Conservation (phyloP, 75 land plant species). For the Azolla pinnata region DNA sequence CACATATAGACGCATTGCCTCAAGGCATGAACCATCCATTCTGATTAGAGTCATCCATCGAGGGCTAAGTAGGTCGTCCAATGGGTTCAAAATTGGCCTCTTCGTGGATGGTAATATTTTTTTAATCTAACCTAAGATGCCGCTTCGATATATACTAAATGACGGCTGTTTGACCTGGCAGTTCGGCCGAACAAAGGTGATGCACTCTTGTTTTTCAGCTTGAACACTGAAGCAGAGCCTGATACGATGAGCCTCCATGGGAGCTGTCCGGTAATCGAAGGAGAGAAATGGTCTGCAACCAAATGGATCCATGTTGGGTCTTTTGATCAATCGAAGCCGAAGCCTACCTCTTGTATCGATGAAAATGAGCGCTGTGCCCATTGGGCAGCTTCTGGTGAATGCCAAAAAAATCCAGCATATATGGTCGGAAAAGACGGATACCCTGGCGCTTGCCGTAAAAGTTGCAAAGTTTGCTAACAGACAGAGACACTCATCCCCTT, state of each 20-base stretch:
- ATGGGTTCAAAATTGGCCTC: background rate
- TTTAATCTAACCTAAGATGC: no score
- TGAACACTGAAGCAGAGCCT: conserved; percentile 37
- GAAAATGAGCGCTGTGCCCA: conserved; percentile 55
- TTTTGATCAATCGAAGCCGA: background rate
- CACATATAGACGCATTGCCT: background rate
- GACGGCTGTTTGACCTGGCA: conserved; percentile 8
- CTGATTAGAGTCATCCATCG: no score
- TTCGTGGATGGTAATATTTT: background rate
- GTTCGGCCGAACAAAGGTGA: conserved; percentile 66
- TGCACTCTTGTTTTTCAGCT: conserved; percentile 63
- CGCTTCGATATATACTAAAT: no score
- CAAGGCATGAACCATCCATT: background rate
- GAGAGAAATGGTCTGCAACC: conserved; percentile 85
- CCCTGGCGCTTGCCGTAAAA: conserved; percentile 69
- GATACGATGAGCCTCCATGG: conserved; percentile 54
- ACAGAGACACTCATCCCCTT: no score
- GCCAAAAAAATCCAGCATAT: conserved; percentile 69
- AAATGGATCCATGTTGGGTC: conserved; percentile 58
- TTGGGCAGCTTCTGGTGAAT: conserved; percentile 90
- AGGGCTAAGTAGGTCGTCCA: no score
- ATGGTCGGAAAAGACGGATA: conserved; percentile 70
- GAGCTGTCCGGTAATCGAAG: conserved; percentile 74
- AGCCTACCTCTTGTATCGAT: conserved; percentile 38
- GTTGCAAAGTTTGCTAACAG: conserved; percentile 63